These are phyloP conservation scores for Pseudocercospora macadamiae DNA, from an alignment of 2,329 filamentous ascomycete species.

Conservation along the genomic window DNA sequence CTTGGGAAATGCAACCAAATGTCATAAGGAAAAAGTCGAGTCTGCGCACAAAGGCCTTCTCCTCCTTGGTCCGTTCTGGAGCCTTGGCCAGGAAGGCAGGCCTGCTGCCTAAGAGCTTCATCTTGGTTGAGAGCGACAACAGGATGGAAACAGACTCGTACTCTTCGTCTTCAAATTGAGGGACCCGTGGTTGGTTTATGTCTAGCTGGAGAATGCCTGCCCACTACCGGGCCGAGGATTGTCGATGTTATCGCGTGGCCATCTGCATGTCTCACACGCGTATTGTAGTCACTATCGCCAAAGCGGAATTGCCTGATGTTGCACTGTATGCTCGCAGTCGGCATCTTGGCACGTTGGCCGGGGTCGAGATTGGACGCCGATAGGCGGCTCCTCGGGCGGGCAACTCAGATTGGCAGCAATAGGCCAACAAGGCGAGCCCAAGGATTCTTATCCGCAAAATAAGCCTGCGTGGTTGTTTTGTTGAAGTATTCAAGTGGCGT, in stretches of 20 bases:
- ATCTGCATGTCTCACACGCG: slow-evolving; percentile 7
- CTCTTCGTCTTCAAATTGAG: not conserved
- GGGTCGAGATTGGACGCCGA: slow-evolving; percentile 10
- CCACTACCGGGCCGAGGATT: slow-evolving; percentile 1
- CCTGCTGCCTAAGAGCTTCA: slow-evolving; percentile 21
- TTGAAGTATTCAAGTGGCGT: not conserved
- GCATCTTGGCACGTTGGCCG: not conserved
- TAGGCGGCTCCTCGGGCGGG: slow-evolving; percentile 13
- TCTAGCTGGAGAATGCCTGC: not conserved
- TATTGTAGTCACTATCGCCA: slow-evolving; percentile 8
- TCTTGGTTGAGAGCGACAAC: not conserved
- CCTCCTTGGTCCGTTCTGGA: slow-evolving; percentile 35
- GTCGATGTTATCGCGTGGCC: slow-evolving; percentile 11
- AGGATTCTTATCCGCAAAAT: slow-evolving; percentile 4
- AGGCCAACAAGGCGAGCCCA: slow-evolving; percentile 5
- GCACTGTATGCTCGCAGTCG: slow-evolving; percentile 3
- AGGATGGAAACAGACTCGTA: not conserved
- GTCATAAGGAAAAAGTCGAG: slow-evolving; percentile 46
- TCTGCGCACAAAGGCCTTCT: slow-evolving; percentile 42
- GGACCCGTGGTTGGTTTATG: not conserved
- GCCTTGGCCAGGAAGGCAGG: slow-evolving; percentile 24
- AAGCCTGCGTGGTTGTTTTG: not conserved
- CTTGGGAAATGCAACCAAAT: slow-evolving; percentile 46
- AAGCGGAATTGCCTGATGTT: slow-evolving; percentile 7
- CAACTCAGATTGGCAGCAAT: slow-evolving; percentile 9